Percentiles rank a stretch among this genome's conserved stretches.
Conservation (phyloP, 495 filamentous ascomycete species). For the Bathelium albidoporum region DNA sequence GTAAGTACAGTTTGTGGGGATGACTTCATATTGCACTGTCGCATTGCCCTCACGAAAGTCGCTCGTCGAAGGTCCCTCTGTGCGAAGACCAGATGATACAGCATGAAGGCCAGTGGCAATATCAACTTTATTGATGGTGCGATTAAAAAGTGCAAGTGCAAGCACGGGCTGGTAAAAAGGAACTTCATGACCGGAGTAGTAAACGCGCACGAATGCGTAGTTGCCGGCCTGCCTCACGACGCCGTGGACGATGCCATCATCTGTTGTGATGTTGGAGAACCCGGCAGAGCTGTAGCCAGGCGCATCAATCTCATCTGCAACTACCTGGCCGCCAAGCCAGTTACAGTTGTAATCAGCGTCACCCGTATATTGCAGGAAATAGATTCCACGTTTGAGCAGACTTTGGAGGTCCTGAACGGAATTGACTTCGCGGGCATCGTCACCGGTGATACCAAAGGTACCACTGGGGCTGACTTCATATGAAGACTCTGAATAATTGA, state of each 20-base stretch:
- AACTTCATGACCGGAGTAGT: slow-evolving; percentile 60
- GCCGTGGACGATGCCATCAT: slow-evolving; percentile 50
- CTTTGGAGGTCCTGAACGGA: slow-evolving; percentile 41
- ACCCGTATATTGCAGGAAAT: slow-evolving; percentile 47
- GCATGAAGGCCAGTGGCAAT: slow-evolving; percentile 47
- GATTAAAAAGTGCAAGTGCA: slow-evolving; percentile 49
- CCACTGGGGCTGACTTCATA: slow-evolving; percentile 32
- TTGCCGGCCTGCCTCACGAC: slow-evolving; percentile 57
- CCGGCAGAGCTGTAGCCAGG: slow-evolving; percentile 41
- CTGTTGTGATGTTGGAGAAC: slow-evolving; percentile 44
- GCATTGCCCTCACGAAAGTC: slow-evolving; percentile 48
- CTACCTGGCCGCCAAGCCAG: slow-evolving; percentile 45
- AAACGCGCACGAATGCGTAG: slow-evolving; percentile 60
- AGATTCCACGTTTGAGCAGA: slow-evolving; percentile 42
- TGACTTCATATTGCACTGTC: slow-evolving; percentile 42
- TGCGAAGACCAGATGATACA: slow-evolving; percentile 33
- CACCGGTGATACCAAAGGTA: slow-evolving; percentile 46
- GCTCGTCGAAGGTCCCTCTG: slow-evolving; percentile 40
- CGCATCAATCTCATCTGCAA: slow-evolving; percentile 37
- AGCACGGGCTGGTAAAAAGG: slow-evolving; percentile 59
- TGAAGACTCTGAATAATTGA: slow-evolving; percentile 44
- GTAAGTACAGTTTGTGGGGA: slow-evolving; percentile 43
- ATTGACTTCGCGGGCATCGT: slow-evolving; percentile 42
- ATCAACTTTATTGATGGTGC: slow-evolving; percentile 45
- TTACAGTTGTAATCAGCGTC: slow-evolving; percentile 57